phyloP scores from a whole-genome alignment of 2,329 filamentous ascomycete genomes.

The Lecanicillium sp. region DNA sequence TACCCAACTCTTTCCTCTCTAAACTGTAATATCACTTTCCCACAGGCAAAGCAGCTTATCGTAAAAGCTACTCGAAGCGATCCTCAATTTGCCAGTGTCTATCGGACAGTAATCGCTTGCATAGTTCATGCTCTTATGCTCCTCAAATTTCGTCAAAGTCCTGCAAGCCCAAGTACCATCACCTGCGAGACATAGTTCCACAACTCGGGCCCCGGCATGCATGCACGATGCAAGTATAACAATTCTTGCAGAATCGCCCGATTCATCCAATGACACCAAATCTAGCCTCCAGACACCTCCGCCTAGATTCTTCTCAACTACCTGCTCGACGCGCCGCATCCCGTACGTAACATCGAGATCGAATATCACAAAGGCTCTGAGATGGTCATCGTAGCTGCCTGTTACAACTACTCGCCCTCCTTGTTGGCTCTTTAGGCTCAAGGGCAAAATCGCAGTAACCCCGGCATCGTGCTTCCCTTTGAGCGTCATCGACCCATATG shows the following conservation, averaged over 20 bases:
- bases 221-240: conserved; percentile 82
- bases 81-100: conserved; percentile 24
- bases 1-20: too few relatives aligned
- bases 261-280: conserved; percentile 33
- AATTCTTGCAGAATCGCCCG: conserved; percentile 17
- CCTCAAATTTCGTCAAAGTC: conserved; percentile 65
- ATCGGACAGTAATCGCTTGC: conserved; percentile 60
- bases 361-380: conserved; percentile 56
- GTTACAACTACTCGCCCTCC: conserved; percentile 59
- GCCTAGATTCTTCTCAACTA: conserved; percentile 61
- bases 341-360: conserved; percentile 31
- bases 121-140: conserved; percentile 94
- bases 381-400: conserved; percentile 82
- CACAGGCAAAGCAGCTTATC: conserved; percentile 64
- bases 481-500: conserved; percentile 19
- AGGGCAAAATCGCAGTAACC: conserved; percentile 76
- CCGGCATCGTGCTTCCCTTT: conserved; percentile 64
- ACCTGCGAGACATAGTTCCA: conserved; percentile 33
- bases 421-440: conserved; percentile 35
- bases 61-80: conserved; percentile 71
- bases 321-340: conserved; percentile 35
- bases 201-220: conserved; percentile 74
- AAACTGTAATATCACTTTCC: conserved; percentile 23
- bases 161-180: conserved; percentile 49
- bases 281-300: conserved; percentile 84